Conservation (phyloP, 1,139 yeast species). For the Pichia sp. region DNA sequence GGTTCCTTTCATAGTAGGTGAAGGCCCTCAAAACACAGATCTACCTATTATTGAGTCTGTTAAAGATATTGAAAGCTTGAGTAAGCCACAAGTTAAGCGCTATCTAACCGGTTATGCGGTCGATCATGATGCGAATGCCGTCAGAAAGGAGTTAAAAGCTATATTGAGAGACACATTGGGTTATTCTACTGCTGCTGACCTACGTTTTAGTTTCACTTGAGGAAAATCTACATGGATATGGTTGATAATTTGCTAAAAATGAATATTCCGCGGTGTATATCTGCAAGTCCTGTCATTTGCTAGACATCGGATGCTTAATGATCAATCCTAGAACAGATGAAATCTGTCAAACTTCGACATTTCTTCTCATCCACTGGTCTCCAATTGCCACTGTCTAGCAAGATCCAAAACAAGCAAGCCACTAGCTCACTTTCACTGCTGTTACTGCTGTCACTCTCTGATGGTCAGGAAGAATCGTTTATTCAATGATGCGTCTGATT, state of each 20-base stretch:
- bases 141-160: background rate
- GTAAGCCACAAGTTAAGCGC: background rate
- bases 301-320: no score
- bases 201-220: background rate
- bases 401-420: no score
- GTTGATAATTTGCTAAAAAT: background rate
- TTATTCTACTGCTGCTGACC: background rate
- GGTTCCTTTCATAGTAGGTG: background rate
- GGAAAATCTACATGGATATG: background rate
- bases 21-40: constrained; percentile 3
- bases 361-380: no score
- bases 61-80: background rate
- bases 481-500: no score
- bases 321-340: no score
- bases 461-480: no score
- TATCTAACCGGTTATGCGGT: background rate
- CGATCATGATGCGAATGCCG: background rate
- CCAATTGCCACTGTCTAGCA: no score
- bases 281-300: no score
- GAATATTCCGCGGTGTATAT: background rate
- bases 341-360: no score
- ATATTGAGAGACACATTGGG: constrained; percentile 2
- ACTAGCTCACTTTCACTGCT: no score
- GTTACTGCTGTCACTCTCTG: no score
- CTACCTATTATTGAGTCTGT: background rate